Conservation (phyloP, 2,329 filamentous ascomycete genomes). For the Colletotrichum tabaci region DNA sequence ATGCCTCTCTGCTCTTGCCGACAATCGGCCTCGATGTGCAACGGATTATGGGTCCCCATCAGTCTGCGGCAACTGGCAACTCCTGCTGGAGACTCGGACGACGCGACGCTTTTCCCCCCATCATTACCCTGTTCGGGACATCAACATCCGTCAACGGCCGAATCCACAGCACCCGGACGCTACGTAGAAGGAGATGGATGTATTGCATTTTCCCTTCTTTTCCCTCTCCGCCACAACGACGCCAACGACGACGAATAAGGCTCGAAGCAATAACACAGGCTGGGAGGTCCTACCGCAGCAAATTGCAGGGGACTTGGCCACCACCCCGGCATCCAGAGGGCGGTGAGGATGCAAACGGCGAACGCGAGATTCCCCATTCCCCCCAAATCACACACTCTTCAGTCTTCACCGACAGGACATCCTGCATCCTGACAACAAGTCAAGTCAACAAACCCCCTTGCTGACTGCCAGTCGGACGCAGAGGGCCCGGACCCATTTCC, state of each 20-base stretch:
- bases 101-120: neutral
- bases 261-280: neutral
- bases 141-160: conserved; percentile 16
- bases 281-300: conserved; percentile 1
- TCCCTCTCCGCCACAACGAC: no score
- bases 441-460: conserved; percentile 14
- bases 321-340: conserved; percentile 29
- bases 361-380: neutral
- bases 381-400: neutral
- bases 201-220: neutral
- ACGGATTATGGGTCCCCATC: no score
- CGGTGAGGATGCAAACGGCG: conserved; percentile 29
- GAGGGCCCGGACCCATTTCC: conserved; percentile 12
- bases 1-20: conserved; percentile 6
- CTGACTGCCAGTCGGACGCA: neutral
- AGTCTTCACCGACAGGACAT: conserved; percentile 34
- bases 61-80: neutral
- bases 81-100: conserved; percentile 8
- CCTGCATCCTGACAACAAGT: neutral
- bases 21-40: conserved; percentile 15
- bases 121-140: conserved; percentile 8
- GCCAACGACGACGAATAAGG: neutral
- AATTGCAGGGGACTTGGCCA: conserved; percentile 14
- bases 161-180: neutral
- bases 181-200: no score